These are phyloP conservation scores for Phalaenopsis aphrodite DNA, from an alignment of 106 monocot species.

Conservation along the genomic window DNA sequence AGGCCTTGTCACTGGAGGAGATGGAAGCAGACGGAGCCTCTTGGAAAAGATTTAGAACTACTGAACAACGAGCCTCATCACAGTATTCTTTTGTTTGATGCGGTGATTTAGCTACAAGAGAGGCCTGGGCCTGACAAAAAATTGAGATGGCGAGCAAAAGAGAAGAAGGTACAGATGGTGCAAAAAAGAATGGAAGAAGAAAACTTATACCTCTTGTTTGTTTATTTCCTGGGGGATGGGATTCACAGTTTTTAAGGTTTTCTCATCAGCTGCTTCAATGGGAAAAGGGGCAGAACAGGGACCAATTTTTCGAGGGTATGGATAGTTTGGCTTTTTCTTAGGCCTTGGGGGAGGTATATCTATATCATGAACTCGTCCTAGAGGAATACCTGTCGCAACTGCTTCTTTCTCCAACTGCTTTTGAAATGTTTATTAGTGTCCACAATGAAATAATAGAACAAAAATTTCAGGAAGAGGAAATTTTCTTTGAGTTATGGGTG, in stretches of 20 bases:
- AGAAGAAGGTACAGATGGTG: neutral
- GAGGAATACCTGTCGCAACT: conserved; percentile 41
- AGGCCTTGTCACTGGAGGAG: conserved; percentile 27
- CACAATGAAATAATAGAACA: neutral
- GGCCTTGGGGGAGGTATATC: conserved; percentile 96
- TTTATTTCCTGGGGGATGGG: neutral
- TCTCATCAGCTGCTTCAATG: conserved; percentile 28
- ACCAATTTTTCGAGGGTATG: conserved; percentile 76
- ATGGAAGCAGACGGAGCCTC: conserved; percentile 44
- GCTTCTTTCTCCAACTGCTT: conserved; percentile 79
- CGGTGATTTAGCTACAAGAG: conserved; percentile 12
- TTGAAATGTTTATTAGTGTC: neutral
- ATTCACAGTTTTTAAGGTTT: conserved; percentile 14
- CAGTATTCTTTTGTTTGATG: conserved; percentile 28
- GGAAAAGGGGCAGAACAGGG: conserved; percentile 16
- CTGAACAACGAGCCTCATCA: conserved; percentile 40
- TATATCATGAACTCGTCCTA: conserved; percentile 64
- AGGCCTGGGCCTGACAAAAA: conserved; percentile 31
- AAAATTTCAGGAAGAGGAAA: neutral
- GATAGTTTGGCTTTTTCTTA: conserved; percentile 79
- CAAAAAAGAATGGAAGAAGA: neutral
- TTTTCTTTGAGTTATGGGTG: neutral
- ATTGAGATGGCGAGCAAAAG: neutral
- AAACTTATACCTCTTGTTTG: neutral
- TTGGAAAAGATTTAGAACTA: conserved; percentile 53